Evolutionary conservation across 1,284 basidiomycete genomes (phyloP).

Genomic region (Porphyrellus sp.): DNA sequence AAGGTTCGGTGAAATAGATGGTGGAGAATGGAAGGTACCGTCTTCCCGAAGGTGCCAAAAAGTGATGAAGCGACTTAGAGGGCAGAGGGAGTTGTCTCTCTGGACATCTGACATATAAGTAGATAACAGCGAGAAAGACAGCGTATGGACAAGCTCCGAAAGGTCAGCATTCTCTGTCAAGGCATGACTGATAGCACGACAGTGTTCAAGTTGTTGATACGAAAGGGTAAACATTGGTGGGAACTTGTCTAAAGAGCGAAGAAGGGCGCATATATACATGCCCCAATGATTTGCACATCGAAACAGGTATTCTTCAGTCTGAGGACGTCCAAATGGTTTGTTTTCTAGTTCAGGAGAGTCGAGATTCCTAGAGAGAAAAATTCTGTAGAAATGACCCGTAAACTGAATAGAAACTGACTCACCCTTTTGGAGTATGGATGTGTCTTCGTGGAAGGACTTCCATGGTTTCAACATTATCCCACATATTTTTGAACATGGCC

Average conservation of each 20-base stretch:
- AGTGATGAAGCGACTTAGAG: background rate
- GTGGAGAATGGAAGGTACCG: background rate
- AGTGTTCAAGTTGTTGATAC: background rate
- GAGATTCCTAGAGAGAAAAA: too few relatives aligned
- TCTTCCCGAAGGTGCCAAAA: conserved; percentile 6
- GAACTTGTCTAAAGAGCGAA: background rate
- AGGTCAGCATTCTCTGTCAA: background rate
- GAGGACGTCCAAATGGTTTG: too few relatives aligned
- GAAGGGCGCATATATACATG: too few relatives aligned
- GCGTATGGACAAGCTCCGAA: background rate
- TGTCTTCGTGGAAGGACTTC: too few relatives aligned
- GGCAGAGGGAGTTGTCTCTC: background rate
- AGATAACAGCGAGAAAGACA: background rate
- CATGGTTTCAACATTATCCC: too few relatives aligned
- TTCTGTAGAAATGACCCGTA: too few relatives aligned
- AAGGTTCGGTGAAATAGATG: background rate
- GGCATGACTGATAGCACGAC: background rate
- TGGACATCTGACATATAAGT: background rate
- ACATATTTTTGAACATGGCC: too few relatives aligned
- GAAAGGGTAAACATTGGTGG: background rate
- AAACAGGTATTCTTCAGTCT: too few relatives aligned
- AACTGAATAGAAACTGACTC: too few relatives aligned
- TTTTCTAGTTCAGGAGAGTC: too few relatives aligned
- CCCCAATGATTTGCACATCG: too few relatives aligned
- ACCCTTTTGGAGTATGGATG: too few relatives aligned